Conservation (phyloP, 2,329 filamentous ascomycete species). For the Aspergillus sp. region DNA sequence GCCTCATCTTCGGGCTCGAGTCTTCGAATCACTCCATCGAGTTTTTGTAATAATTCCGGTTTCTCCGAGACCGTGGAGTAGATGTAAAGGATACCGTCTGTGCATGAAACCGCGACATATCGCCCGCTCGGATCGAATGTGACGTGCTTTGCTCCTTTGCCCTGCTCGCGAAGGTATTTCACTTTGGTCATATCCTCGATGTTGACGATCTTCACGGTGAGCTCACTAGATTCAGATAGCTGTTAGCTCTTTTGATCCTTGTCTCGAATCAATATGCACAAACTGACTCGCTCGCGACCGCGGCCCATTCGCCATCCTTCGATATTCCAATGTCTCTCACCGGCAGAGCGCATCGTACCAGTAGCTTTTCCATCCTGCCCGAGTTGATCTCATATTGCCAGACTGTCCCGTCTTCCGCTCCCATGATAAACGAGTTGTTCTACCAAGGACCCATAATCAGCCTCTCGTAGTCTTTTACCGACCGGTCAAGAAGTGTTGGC, state of each 20-base stretch:
- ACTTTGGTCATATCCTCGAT: conserved; percentile 70
- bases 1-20: conserved; percentile 71
- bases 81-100: conserved; percentile 82
- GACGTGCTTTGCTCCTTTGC: conserved; percentile 82
- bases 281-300: conserved; percentile 82
- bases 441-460: conserved; percentile 20
- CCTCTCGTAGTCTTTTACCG: background rate
- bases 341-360: conserved; percentile 77
- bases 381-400: conserved; percentile 79
- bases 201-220: conserved; percentile 83
- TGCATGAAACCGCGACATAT: conserved; percentile 72
- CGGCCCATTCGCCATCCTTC: conserved; percentile 75
- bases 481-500: background rate
- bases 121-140: conserved; percentile 76
- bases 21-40: conserved; percentile 77
- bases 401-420: conserved; percentile 92
- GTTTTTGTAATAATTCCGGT: conserved; percentile 71
- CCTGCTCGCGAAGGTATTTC: conserved; percentile 73
- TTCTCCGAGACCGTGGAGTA: conserved; percentile 75
- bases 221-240: conserved; percentile 52
- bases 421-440: conserved; percentile 80
- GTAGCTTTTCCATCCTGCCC: conserved; percentile 64
- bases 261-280: background rate
- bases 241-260: background rate
- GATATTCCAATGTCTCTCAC: conserved; percentile 81